Conservation (phyloP, 1,284 basidiomycete species). For the Moniliophthora roreri region DNA sequence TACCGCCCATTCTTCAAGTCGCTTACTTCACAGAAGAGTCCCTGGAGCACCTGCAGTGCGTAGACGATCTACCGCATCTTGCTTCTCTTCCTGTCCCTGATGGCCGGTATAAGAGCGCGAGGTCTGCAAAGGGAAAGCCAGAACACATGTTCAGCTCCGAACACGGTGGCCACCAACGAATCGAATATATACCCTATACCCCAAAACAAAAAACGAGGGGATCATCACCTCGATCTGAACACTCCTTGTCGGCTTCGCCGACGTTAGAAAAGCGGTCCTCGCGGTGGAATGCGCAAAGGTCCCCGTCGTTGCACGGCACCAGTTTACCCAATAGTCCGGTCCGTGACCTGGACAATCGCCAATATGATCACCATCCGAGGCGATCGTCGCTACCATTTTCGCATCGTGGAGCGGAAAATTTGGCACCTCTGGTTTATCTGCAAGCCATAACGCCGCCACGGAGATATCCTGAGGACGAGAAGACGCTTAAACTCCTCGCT, state of each 20-base stretch:
- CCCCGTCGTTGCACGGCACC: background rate
- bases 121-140: constrained; percentile 54
- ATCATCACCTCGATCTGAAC: constrained; percentile 23
- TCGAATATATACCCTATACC: constrained; percentile 43
- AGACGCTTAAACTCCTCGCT: constrained; percentile 48
- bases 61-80: constrained; percentile 64
- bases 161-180: constrained; percentile 17
- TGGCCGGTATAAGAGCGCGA: constrained; percentile 68
- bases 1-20: constrained; percentile 38
- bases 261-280: constrained; percentile 10
- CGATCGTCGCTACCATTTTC: constrained; percentile 29
- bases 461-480: constrained; percentile 57
- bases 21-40: constrained; percentile 76
- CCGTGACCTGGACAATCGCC: constrained; percentile 30
- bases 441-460: constrained; percentile 42
- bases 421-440: constrained; percentile 58
- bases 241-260: background rate
- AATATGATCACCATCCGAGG: constrained; percentile 16
- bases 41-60: constrained; percentile 52
- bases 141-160: constrained; percentile 47
- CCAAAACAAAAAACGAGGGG: constrained; percentile 25
- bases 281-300: constrained; percentile 7
- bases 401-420: constrained; percentile 28
- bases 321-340: constrained; percentile 10
- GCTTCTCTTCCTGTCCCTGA: constrained; percentile 58